Percentiles rank a stretch among this genome's conserved stretches.
phyloP scores from a whole-genome alignment of 2,329 filamentous ascomycete genomes.

The Colletotrichum incanum region DNA sequence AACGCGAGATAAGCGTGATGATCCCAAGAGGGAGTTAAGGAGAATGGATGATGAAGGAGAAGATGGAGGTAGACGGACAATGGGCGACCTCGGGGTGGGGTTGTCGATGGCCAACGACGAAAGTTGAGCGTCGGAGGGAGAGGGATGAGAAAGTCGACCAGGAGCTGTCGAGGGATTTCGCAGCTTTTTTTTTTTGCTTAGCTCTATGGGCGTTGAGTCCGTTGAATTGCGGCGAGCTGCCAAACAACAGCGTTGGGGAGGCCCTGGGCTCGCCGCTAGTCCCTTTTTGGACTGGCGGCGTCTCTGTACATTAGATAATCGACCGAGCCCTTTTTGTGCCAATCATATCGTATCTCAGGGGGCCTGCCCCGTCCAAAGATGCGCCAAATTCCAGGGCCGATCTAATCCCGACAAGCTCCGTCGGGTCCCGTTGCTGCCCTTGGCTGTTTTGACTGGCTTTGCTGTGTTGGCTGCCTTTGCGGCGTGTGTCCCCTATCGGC shows the following conservation, averaged over 20 bases:
- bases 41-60: not conserved
- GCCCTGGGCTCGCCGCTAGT: constrained; percentile 27
- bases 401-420: constrained; percentile 30
- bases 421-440: not conserved
- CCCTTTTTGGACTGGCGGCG: not conserved
- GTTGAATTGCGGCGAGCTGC: constrained; percentile 46
- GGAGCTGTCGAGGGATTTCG: constrained; percentile 46
- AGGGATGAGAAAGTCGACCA: constrained; percentile 37
- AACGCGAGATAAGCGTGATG: constrained; percentile 21
- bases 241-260: constrained; percentile 44
- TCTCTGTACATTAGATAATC: constrained; percentile 31
- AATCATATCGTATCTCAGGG: not conserved
- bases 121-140: constrained; percentile 40
- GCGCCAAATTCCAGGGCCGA: constrained; percentile 25
- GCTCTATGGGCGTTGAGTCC: constrained; percentile 45
- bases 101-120: constrained; percentile 43
- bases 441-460: not conserved
- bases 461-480: not conserved
- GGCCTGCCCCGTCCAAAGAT: constrained; percentile 8
- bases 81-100: constrained; percentile 31
- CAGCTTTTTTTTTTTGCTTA: constrained; percentile 44
- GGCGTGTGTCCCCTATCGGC: not conserved
- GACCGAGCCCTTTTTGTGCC: not conserved
- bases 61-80: constrained; percentile 2
- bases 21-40: constrained; percentile 4